A percentile compares a stretch with the other conserved stretches of the same genome.
Conservation (phyloP, 805 yeast genomes). For the Lachancea cidri region DNA sequence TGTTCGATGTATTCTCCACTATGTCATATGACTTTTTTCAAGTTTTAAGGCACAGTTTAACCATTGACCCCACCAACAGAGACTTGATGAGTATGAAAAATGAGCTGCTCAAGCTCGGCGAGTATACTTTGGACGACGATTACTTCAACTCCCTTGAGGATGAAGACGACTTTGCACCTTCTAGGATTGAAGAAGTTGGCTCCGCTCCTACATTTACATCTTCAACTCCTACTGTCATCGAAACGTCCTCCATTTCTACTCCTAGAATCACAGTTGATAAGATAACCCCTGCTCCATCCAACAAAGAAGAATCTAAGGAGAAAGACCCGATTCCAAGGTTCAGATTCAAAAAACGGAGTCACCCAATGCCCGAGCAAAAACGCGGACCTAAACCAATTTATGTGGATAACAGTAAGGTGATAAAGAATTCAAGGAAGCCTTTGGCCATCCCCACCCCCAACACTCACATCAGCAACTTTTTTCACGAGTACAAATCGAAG, state of each 20-base stretch:
- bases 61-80: slow-evolving; percentile 85
- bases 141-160: slow-evolving; percentile 41
- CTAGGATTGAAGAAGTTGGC: slow-evolving; percentile 2
- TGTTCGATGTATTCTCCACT: slow-evolving; percentile 86
- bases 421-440: slow-evolving; percentile 46
- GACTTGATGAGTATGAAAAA: slow-evolving; percentile 54
- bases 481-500: slow-evolving; percentile 32
- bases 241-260: background rate
- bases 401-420: slow-evolving; percentile 23
- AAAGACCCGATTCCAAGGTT: slow-evolving; percentile 28
- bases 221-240: slow-evolving; percentile 6
- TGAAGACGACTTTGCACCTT: slow-evolving; percentile 27
- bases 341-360: slow-evolving; percentile 27
- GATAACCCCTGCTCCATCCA: slow-evolving; percentile 11
- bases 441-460: slow-evolving; percentile 61
- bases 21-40: slow-evolving; percentile 83
- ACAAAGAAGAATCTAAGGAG: slow-evolving; percentile 4
- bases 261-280: slow-evolving; percentile 7
- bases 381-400: slow-evolving; percentile 21
- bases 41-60: slow-evolving; percentile 70
- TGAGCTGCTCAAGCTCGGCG: slow-evolving; percentile 55
- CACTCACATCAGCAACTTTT: slow-evolving; percentile 37
- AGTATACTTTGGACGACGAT: slow-evolving; percentile 83
- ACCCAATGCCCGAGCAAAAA: slow-evolving; percentile 11
- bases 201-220: slow-evolving; percentile 6